These are phyloP conservation scores for Sherardia arvensis DNA, from an alignment of 257 asterid species.

Conservation along the genomic window DNA sequence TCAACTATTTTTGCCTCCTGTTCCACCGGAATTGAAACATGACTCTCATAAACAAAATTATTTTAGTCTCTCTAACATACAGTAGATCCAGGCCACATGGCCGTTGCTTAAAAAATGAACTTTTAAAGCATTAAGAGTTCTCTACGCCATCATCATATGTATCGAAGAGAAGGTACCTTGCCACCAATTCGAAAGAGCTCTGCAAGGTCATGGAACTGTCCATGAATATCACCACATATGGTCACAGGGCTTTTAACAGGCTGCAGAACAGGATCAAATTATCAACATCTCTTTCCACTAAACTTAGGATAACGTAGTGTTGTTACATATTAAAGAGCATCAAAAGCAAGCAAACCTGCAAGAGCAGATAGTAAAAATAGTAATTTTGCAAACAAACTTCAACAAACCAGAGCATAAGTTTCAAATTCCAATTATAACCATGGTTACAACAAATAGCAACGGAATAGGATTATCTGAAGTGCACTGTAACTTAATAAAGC, in stretches of 20 bases:
- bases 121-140: neutral
- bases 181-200: constrained; percentile 86
- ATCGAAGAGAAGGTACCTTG: constrained; percentile 32
- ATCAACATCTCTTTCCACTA: neutral
- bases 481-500: too few relatives aligned
- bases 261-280: constrained; percentile 32
- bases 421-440: too few relatives aligned
- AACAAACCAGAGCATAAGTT: too few relatives aligned
- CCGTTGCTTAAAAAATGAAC: neutral
- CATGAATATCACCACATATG: constrained; percentile 85
- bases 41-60: neutral
- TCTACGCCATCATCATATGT: neutral
- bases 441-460: too few relatives aligned
- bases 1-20: neutral
- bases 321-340: neutral
- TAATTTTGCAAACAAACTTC: neutral
- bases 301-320: neutral
- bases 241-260: constrained; percentile 89
- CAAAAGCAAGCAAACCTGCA: neutral
- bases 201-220: constrained; percentile 83
- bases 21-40: neutral
- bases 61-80: neutral
- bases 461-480: too few relatives aligned
- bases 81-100: neutral
- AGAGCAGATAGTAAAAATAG: neutral